Evolutionary conservation across 2,329 filamentous ascomycete species (phyloP).

Genomic region (Penicillium sp.): DNA sequence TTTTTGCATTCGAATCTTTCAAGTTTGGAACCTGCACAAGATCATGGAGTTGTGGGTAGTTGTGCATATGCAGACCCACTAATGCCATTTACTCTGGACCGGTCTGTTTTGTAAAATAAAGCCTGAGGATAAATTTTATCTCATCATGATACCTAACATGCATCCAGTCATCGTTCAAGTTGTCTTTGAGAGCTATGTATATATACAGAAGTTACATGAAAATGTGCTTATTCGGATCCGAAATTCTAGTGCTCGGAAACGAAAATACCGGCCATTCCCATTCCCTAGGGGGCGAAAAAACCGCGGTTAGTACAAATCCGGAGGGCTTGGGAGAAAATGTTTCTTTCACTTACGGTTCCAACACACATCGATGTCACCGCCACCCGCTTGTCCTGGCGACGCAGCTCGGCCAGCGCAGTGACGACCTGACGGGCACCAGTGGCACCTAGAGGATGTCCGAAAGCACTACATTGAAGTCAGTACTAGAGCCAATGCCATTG

Average conservation of each 20-base stretch:
- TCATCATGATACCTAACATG: too few species aligned
- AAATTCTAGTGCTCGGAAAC: constrained; percentile 72
- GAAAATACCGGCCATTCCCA: constrained; percentile 90
- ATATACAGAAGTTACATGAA: background rate
- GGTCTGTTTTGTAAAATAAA: too few species aligned
- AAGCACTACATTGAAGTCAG: constrained; percentile 58
- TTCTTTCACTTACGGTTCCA: constrained; percentile 69
- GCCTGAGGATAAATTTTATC: too few species aligned
- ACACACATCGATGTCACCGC: constrained; percentile 93
- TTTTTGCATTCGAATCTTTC: too few species aligned
- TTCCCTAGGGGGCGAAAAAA: constrained; percentile 34
- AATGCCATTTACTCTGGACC: too few species aligned
- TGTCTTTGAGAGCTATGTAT: background rate
- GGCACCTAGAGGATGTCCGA: constrained; percentile 87
- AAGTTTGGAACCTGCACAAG: too few species aligned
- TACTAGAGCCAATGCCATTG: background rate
- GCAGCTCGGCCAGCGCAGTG: constrained; percentile 83
- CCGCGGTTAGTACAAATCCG: constrained; percentile 9
- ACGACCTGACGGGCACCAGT: constrained; percentile 90
- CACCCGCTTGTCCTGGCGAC: constrained; percentile 75
- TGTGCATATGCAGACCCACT: too few species aligned
- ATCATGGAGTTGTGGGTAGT: too few species aligned
- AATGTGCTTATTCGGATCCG: background rate
- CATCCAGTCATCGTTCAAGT: background rate
- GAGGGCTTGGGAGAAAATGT: background rate